Evolutionary conservation across 176 grass and related monocot species (phyloP), one percentile per base, ranked within the genome.

Genomic region (Luzula sylvatica): DNA sequence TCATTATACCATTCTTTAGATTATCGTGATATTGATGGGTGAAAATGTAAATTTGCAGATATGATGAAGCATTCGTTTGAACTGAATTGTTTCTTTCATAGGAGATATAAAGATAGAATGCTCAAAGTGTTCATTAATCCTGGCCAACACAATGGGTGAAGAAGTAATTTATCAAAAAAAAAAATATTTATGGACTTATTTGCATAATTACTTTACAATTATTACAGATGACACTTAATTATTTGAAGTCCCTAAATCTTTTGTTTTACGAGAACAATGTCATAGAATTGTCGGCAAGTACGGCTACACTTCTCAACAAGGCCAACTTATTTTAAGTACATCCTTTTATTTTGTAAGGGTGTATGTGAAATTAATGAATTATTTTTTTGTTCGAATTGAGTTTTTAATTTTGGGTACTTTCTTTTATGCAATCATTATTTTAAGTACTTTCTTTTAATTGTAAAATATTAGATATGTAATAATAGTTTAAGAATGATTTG

Each of bases 71-170:
- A 95, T 58, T 95, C 89, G 4, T 82, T 87, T 61, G 63, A 85
- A 72, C 83, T 83, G 68, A 95, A 95, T 46, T 88, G 83, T 76
- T 95, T 95, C 55, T 69, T 95, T 40, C 90, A 95, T 68, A 85
- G 90, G 90, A 79, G 90, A 61, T 82, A 78, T 67, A 95, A 78
- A 68, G 83, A 95, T 69, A 73, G 90, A 44, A 85, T 95, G 80
- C 83, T 95, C 73, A 80, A 95, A 80, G 80, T 95, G 47, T 78
- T 95, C 83, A 95, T 95, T 58, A 95, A 95, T 79, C 80, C 83
- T 73, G 90, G 83, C 19, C 77, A 38, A 40, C 67, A 42, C 50
- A 64, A 83, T 85, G 82, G 90, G 90, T 58, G 80, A 88, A 5
- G 90, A 95, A 83, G 90, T 95, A 82, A 56, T 48, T 6, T 62